A percentile compares a stretch with the other conserved stretches of the same genome.
Evolutionary conservation across 2,329 filamentous ascomycete genomes (phyloP).

Genomic region (Talaromyces sp.): DNA sequence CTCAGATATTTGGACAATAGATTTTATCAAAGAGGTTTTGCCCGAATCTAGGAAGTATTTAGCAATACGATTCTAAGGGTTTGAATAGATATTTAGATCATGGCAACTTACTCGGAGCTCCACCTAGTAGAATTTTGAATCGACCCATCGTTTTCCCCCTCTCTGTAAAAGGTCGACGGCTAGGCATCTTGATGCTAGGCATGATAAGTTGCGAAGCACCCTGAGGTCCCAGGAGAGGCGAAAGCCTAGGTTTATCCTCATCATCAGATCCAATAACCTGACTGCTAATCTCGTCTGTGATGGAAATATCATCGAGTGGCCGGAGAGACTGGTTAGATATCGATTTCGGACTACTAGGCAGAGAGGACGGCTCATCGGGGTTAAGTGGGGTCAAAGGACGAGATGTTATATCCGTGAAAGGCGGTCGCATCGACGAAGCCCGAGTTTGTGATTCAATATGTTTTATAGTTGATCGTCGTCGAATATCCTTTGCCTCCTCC

Average conservation of each 20-base stretch:
- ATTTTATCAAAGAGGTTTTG: conserved; percentile 86
- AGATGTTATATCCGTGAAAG: conserved; percentile 32
- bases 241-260: conserved; percentile 47
- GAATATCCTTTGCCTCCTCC: conserved; percentile 26
- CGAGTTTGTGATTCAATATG: conserved; percentile 22
- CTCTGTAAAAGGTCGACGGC: conserved; percentile 85
- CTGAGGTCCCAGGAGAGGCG: conserved; percentile 35
- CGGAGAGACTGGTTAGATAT: conserved; percentile 61
- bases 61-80: background rate
- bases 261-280: conserved; percentile 61
- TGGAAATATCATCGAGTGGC: conserved; percentile 60
- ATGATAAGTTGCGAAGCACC: conserved; percentile 81
- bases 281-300: conserved; percentile 58
- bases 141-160: conserved; percentile 80
- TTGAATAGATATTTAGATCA: background rate
- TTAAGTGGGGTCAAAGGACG: conserved; percentile 54
- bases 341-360: conserved; percentile 63
- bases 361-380: conserved; percentile 52
- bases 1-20: conserved; percentile 81
- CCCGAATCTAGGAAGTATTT: conserved; percentile 64
- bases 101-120: conserved; percentile 66
- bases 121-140: conserved; percentile 85
- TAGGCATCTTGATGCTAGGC: conserved; percentile 92
- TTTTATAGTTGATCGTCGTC: conserved; percentile 36
- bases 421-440: conserved; percentile 23